A percentile compares a stretch with the other conserved stretches of the same genome.
These are phyloP conservation scores for Cytauxzoon felis DNA, from an alignment of 169 alveolate genomes.

Conservation along the genomic window DNA sequence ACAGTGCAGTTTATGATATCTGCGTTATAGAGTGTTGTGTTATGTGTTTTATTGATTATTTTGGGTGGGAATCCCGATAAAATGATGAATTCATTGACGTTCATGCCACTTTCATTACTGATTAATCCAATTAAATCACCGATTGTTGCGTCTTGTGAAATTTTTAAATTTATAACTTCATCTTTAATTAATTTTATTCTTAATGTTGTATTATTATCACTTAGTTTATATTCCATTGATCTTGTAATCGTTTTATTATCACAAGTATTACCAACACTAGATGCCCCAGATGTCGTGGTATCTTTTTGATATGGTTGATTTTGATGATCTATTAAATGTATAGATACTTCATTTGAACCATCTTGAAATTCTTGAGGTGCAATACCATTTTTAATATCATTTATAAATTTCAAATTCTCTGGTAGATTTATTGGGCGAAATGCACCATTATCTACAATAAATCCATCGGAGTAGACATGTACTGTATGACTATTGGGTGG, in stretches of 20 bases:
- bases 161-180: slow-evolving; percentile 18
- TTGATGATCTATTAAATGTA: slow-evolving; percentile 36
- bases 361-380: slow-evolving; percentile 88
- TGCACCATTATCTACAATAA: slow-evolving; percentile 87
- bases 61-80: slow-evolving; percentile 54
- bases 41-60: neutral
- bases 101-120: slow-evolving; percentile 4
- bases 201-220: slow-evolving; percentile 16
- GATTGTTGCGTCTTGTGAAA: slow-evolving; percentile 27
- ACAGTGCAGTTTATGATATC: slow-evolving; percentile 44
- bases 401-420: slow-evolving; percentile 84
- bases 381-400: slow-evolving; percentile 86
- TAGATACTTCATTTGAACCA: slow-evolving; percentile 48
- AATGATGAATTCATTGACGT: neutral
- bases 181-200: slow-evolving; percentile 7
- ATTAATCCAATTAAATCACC: slow-evolving; percentile 28
- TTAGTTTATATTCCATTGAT: neutral
- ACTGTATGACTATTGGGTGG: slow-evolving; percentile 57
- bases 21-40: slow-evolving; percentile 24
- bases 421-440: slow-evolving; percentile 83
- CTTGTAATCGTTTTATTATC: neutral
- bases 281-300: neutral
- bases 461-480: slow-evolving; percentile 86
- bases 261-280: neutral
- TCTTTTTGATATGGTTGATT: neutral